Evolutionary conservation across 768 basidiomycete species (phyloP).

Genomic region (Lentinula detonsa): DNA sequence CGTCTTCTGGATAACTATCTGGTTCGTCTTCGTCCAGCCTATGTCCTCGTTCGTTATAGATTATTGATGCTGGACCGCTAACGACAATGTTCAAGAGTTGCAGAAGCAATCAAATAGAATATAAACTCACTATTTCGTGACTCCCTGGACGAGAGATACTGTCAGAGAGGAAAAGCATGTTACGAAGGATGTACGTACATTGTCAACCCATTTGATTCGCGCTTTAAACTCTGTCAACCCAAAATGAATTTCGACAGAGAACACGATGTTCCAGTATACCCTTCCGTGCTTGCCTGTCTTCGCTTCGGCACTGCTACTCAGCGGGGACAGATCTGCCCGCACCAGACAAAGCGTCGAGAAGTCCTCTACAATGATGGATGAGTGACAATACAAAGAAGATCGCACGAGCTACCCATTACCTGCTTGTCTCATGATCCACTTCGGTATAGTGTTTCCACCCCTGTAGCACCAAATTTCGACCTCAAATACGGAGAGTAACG

Average conservation of each 20-base stretch:
- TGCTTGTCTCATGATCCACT: constrained; percentile 65
- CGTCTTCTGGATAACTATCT: constrained; percentile 62
- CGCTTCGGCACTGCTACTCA: constrained; percentile 65
- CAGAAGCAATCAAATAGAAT: neutral
- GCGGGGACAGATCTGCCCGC: constrained; percentile 68
- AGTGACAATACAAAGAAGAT: neutral
- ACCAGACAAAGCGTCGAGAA: constrained; percentile 78
- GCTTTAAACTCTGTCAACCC: constrained; percentile 79
- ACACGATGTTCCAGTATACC: constrained; percentile 80
- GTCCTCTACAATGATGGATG: constrained; percentile 33
- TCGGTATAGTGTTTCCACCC: constrained; percentile 63
- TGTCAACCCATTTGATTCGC: constrained; percentile 77
- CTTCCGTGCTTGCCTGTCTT: constrained; percentile 60
- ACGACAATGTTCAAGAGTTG: constrained; percentile 1
- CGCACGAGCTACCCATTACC: constrained; percentile 25
- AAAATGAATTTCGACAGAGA: constrained; percentile 80
- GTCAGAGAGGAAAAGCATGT: neutral
- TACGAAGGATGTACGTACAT: constrained; percentile 37
- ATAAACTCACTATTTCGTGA: constrained; percentile 62
- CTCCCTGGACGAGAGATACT: constrained; percentile 36
- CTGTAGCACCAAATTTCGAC: constrained; percentile 83
- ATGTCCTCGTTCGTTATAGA: constrained; percentile 76
- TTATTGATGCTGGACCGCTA: constrained; percentile 75
- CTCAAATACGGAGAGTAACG: constrained; percentile 74
- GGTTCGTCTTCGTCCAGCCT: constrained; percentile 61